Percentiles rank a stretch among this genome's conserved stretches.
Conservation (phyloP, 2,329 filamentous ascomycete species). For the Cordyceps pruinosa region DNA sequence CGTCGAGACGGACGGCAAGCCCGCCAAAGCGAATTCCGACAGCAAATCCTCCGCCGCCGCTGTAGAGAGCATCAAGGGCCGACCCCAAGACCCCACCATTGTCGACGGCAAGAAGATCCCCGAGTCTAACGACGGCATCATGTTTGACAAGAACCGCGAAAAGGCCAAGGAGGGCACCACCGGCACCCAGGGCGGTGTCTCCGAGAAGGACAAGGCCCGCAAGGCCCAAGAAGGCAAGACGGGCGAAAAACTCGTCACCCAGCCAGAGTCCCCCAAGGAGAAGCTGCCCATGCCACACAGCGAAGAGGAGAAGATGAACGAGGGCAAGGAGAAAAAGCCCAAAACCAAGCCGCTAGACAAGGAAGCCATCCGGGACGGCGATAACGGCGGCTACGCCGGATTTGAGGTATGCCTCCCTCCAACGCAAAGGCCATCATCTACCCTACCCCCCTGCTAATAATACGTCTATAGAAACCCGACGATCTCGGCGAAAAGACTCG, state of each 20-base stretch:
- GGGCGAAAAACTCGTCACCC: conserved; percentile 62
- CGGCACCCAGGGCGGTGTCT: conserved; percentile 84
- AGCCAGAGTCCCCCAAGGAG: conserved; percentile 78
- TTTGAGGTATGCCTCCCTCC: conserved; percentile 31
- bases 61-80: conserved; percentile 38
- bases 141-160: conserved; percentile 77
- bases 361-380: conserved; percentile 35
- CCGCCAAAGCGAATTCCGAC: conserved; percentile 24
- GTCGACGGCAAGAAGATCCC: conserved; percentile 56
- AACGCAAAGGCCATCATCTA: conserved; percentile 2
- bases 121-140: conserved; percentile 70
- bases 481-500: conserved; percentile 74
- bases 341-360: conserved; percentile 32
- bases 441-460: not conserved
- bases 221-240: conserved; percentile 60
- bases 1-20: conserved; percentile 47
- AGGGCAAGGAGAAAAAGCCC: conserved; percentile 31
- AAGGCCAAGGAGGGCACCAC: conserved; percentile 78
- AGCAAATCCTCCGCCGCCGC: conserved; percentile 18
- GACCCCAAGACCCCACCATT: conserved; percentile 44
- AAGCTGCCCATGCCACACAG: conserved; percentile 74
- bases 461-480: conserved; percentile 58
- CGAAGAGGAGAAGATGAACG: conserved; percentile 62
- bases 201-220: conserved; percentile 73
- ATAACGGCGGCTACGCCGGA: conserved; percentile 29